Conservation (phyloP, 352 stramenopile genomes). For the Globisporangium abappressorium region DNA sequence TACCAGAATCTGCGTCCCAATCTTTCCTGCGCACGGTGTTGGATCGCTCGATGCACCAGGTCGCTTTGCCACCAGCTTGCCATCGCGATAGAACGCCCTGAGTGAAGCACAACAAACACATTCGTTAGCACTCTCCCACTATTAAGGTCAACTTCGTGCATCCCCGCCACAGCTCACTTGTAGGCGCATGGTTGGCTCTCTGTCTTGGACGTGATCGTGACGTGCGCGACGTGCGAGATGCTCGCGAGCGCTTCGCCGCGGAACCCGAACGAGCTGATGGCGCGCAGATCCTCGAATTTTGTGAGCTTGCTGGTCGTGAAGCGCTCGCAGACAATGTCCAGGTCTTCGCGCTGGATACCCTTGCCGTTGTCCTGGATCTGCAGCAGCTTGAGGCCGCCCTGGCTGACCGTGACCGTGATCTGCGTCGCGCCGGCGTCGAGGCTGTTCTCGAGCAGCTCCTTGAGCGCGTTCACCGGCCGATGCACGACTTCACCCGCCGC, state of each 20-base stretch:
- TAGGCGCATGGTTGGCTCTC: constrained; percentile 74
- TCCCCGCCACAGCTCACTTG: constrained; percentile 35
- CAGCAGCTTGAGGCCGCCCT: constrained; percentile 92
- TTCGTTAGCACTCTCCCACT: not conserved
- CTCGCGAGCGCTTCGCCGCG: constrained; percentile 97
- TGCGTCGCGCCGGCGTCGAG: constrained; percentile 93
- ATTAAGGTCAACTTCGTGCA: not conserved
- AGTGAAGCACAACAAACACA: constrained; percentile 17
- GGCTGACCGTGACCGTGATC: constrained; percentile 70
- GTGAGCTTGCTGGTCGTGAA: constrained; percentile 98
- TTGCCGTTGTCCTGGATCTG: constrained; percentile 95
- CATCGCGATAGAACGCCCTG: constrained; percentile 91
- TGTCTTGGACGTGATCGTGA: constrained; percentile 89
- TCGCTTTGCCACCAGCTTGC: constrained; percentile 75
- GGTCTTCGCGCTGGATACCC: constrained; percentile 90
- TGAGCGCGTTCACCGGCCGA: constrained; percentile 91
- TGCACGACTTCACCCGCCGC: constrained; percentile 95
- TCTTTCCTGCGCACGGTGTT: constrained; percentile 72
- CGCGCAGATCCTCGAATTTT: constrained; percentile 93
- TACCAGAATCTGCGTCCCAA: constrained; percentile 78
- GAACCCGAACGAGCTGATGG: constrained; percentile 97
- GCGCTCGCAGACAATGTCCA: constrained; percentile 95
- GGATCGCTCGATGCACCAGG: constrained; percentile 64
- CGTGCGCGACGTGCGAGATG: constrained; percentile 94
- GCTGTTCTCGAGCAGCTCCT: constrained; percentile 99